These are phyloP conservation scores for Maudiozyma saulgeensis DNA, from an alignment of 805 yeast genomes.

Conservation along the genomic window DNA sequence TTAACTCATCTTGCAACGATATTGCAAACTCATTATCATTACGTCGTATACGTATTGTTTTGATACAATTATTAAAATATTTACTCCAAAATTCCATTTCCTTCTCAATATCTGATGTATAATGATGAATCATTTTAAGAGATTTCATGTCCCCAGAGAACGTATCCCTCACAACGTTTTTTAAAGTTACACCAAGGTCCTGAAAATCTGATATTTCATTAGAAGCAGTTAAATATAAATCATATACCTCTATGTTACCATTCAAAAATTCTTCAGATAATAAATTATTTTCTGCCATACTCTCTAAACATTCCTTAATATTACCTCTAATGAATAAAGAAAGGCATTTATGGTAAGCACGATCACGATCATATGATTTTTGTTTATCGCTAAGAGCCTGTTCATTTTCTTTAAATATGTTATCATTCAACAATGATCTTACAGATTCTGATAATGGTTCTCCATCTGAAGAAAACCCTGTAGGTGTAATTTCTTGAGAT, in stretches of 20 bases:
- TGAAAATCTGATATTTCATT: slow-evolving; percentile 7
- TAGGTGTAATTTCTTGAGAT: too few relatives aligned
- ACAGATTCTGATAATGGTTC: slow-evolving; percentile 5
- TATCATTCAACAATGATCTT: slow-evolving; percentile 17
- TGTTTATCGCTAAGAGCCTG: neutral
- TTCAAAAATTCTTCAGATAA: slow-evolving; percentile 5
- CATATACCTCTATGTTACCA: slow-evolving; percentile 4
- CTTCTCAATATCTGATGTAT: neutral
- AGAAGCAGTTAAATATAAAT: slow-evolving; percentile 14
- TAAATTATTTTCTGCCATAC: slow-evolving; percentile 11
- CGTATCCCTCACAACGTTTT: neutral
- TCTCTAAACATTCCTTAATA: slow-evolving; percentile 13
- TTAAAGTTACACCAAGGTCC: slow-evolving; percentile 8
- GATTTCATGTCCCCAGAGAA: neutral
- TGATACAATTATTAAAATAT: slow-evolving; percentile 2
- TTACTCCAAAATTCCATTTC: slow-evolving; percentile 1
- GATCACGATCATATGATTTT: neutral
- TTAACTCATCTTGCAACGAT: neutral
- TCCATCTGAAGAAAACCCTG: neutral
- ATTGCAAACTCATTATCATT: neutral
- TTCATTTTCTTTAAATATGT: slow-evolving; percentile 5
- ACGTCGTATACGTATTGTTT: neutral
- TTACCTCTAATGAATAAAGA: slow-evolving; percentile 17
- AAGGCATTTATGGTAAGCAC: slow-evolving; percentile 12
- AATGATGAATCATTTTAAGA: neutral